phyloP scores from a whole-genome alignment of 257 asterid species.

The Linaria vulgaris region DNA sequence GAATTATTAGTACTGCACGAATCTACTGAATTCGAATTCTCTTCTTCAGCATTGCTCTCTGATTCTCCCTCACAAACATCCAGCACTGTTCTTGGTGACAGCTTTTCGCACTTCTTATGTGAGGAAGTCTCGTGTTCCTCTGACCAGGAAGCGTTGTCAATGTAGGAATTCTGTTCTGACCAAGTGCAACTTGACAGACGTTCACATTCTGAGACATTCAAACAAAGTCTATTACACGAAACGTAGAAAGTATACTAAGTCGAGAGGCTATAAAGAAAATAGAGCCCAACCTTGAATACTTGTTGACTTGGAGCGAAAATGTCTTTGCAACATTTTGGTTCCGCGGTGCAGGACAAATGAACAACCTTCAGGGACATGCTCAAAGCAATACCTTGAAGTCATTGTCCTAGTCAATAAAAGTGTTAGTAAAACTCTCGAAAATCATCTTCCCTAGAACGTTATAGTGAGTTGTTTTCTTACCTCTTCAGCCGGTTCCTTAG shows the following conservation, averaged over 20 bases:
- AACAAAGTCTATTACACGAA: not conserved
- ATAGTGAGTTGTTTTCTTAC: slow-evolving; percentile 39
- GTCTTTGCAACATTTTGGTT: slow-evolving; percentile 14
- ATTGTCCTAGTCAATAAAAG: slow-evolving; percentile 37
- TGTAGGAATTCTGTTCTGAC: slow-evolving; percentile 44
- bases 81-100: slow-evolving; percentile 68
- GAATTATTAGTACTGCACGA: slow-evolving; percentile 33
- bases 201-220: slow-evolving; percentile 38
- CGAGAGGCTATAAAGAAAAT: not conserved
- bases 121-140: slow-evolving; percentile 36
- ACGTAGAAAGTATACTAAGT: not conserved
- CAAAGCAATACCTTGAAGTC: slow-evolving; percentile 48
- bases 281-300: slow-evolving; percentile 34
- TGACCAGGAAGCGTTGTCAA: slow-evolving; percentile 48
- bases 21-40: slow-evolving; percentile 45
- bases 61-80: slow-evolving; percentile 47
- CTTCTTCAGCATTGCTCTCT: slow-evolving; percentile 42
- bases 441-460: too few species aligned
- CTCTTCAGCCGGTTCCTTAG: slow-evolving; percentile 36
- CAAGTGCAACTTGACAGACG: slow-evolving; percentile 37
- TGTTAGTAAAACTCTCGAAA: slow-evolving; percentile 19
- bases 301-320: slow-evolving; percentile 28
- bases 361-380: slow-evolving; percentile 59
- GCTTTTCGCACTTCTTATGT: slow-evolving; percentile 26
- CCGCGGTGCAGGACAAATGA: slow-evolving; percentile 55